A percentile compares a stretch with the other conserved stretches of the same genome.
phyloP scores from a whole-genome alignment of 441 rosid genomes.

The Jatropha multifida region DNA sequence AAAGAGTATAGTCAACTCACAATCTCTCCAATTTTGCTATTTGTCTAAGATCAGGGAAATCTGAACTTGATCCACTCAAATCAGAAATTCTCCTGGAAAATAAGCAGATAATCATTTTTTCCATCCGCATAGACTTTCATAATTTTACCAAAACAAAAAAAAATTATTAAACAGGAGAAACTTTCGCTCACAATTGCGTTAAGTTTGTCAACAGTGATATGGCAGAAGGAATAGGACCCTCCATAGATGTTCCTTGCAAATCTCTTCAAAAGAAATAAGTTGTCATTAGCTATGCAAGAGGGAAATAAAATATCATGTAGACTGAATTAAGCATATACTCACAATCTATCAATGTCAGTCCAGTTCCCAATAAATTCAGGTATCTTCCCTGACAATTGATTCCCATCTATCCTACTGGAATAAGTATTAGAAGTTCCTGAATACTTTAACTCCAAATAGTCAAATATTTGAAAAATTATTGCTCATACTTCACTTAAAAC shows the following conservation, averaged over 20 bases:
- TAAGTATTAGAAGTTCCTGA: constrained; percentile 6
- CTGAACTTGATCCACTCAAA: constrained; percentile 50
- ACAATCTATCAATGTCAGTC: constrained; percentile 60
- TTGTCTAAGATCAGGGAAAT: constrained; percentile 49
- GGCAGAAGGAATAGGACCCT: constrained; percentile 76
- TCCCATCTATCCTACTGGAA: constrained; percentile 87
- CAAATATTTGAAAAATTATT: neutral
- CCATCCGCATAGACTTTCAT: neutral
- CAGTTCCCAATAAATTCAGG: constrained; percentile 83
- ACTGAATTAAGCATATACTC: constrained; percentile 27
- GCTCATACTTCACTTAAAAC: neutral
- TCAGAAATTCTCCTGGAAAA: constrained; percentile 71
- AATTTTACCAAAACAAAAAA: neutral
- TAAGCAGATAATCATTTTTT: constrained; percentile 4
- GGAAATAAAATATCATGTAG: neutral
- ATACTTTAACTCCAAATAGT: neutral
- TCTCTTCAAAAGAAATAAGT: constrained; percentile 37
- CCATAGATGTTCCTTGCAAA: constrained; percentile 81
- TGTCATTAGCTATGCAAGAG: neutral
- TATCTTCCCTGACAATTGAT: constrained; percentile 61
- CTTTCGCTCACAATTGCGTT: constrained; percentile 47
- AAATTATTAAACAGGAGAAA: neutral
- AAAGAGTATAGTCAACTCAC: constrained; percentile 46
- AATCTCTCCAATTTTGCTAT: constrained; percentile 28
- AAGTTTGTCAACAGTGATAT: constrained; percentile 53